Conservation (phyloP, 768 basidiomycete genomes). For the Agaricus bisporus region DNA sequence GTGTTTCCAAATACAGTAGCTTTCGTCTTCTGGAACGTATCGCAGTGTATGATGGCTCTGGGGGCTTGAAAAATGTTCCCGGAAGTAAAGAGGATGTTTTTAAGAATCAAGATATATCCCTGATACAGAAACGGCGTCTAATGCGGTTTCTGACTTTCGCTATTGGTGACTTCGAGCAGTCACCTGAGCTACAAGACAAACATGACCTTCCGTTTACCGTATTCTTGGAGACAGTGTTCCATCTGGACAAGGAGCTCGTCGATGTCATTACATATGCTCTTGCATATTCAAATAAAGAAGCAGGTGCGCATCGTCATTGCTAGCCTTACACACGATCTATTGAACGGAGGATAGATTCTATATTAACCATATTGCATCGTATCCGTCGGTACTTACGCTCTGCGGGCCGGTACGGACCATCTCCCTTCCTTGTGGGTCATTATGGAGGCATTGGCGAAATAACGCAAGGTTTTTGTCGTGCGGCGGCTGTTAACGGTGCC, state of each 20-base stretch:
- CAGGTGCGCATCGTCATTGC: constrained; percentile 38
- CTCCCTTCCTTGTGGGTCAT: constrained; percentile 88
- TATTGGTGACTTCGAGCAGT: constrained; percentile 64
- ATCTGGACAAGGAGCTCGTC: constrained; percentile 50
- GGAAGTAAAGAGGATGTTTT: constrained; percentile 92
- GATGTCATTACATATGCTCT: constrained; percentile 71
- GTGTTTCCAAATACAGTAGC: constrained; percentile 86
- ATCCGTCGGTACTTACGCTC: constrained; percentile 72
- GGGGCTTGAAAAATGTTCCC: constrained; percentile 61
- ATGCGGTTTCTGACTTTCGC: constrained; percentile 91
- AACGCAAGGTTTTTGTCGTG: constrained; percentile 85
- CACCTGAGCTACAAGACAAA: constrained; percentile 49
- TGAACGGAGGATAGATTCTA: constrained; percentile 44
- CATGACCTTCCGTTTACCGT: constrained; percentile 50
- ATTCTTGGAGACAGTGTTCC: constrained; percentile 62
- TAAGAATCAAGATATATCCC: constrained; percentile 67
- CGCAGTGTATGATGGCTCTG: constrained; percentile 46
- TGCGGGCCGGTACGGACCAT: constrained; percentile 73
- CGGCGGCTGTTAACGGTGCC: constrained; percentile 74
- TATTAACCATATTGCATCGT: constrained; percentile 60
- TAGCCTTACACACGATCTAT: background rate
- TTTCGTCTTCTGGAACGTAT: constrained; percentile 78
- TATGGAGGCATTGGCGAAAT: constrained; percentile 93
- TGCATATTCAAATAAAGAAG: constrained; percentile 55
- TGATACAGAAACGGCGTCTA: constrained; percentile 82